Percentiles rank a stretch among this genome's conserved stretches.
Conservation (phyloP, 179 eudicot genomes). For the Actinidia polygama region DNA sequence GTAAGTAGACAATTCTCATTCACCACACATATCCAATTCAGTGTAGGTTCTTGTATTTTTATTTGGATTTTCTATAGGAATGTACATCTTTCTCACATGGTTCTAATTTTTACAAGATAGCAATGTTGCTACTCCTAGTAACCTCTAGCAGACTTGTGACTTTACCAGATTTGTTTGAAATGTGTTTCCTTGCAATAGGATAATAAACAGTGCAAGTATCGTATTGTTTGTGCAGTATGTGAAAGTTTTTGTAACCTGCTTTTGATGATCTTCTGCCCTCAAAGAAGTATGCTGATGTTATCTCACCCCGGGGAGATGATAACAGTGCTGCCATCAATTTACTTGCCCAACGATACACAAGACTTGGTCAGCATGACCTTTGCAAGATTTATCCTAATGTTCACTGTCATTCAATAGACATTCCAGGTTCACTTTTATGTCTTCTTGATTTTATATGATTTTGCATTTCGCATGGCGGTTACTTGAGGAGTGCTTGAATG, state of each 20-base stretch:
- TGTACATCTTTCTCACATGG: too few species aligned
- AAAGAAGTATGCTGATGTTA: conserved; percentile 88
- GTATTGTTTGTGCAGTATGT: conserved; percentile 60
- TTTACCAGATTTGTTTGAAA: too few species aligned
- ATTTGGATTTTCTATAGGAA: too few species aligned
- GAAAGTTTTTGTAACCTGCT: conserved; percentile 87
- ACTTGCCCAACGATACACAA: conserved; percentile 77
- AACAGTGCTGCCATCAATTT: conserved; percentile 84
- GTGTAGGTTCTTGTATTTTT: too few species aligned
- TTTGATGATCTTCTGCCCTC: conserved; percentile 87
- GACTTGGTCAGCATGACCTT: conserved; percentile 81
- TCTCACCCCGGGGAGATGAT: conserved; percentile 91
- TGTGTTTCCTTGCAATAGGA: not conserved
- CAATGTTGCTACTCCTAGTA: too few species aligned
- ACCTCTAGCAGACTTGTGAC: too few species aligned
- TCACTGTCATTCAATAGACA: conserved; percentile 71
- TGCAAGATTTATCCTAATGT: conserved; percentile 80
- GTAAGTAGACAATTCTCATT: too few species aligned
- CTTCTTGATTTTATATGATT: not conserved
- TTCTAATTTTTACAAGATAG: too few species aligned
- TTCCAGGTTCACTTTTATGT: conserved; percentile 58
- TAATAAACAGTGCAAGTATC: not conserved
- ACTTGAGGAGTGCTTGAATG: too few species aligned
- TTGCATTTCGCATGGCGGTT: not conserved
- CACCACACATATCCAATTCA: too few species aligned